Percentiles rank a stretch among this genome's conserved stretches.
These are phyloP conservation scores for Citrus sinensis DNA, from an alignment of 345 rosid species.

Conservation along the genomic window DVS_A1.0 CM039161.1:959501-960000, in stretches of 20 bases:
- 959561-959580: too few relatives aligned
- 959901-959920: not conserved
- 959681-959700: not conserved
- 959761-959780: not conserved
- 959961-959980: slow-evolving; percentile 1
- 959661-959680: not conserved
- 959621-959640: not conserved
- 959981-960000: slow-evolving; percentile 25
- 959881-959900: not conserved
- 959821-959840: not conserved
- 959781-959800: slow-evolving; percentile 5
- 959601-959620: not conserved
- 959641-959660: not conserved
- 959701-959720: not conserved
- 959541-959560: too few relatives aligned
- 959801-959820: slow-evolving; percentile 9
- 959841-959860: not conserved
- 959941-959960: slow-evolving; percentile 2
- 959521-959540: too few relatives aligned
- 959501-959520: too few relatives aligned
- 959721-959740: not conserved
- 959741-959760: not conserved
- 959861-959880: slow-evolving; percentile 24
- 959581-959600: too few relatives aligned
- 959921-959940: slow-evolving; percentile 47